These are phyloP conservation scores for Phyllostachys edulis DNA, from an alignment of 176 grass and related monocot genomes.

Conservation along the genomic window DNA sequence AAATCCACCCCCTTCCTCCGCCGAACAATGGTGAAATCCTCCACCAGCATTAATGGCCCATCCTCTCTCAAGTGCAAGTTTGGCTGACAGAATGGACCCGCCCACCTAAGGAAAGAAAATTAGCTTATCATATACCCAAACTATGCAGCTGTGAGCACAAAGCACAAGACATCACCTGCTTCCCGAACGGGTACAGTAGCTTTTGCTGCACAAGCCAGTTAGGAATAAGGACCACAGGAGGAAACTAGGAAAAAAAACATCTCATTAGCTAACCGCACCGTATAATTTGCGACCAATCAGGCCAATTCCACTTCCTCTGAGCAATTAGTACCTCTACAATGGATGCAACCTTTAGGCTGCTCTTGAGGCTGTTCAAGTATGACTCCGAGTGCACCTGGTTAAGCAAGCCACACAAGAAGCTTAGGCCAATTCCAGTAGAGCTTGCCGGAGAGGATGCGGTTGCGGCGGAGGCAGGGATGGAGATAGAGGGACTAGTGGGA, in stretches of 20 bases:
- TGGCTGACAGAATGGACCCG: slow-evolving; percentile 76
- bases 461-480: slow-evolving; percentile 23
- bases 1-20: slow-evolving; percentile 78
- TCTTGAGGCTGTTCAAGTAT: slow-evolving; percentile 69
- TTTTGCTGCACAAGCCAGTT: slow-evolving; percentile 74
- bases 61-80: slow-evolving; percentile 81
- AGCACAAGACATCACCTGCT: slow-evolving; percentile 56
- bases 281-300: background rate
- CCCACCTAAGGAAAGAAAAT: slow-evolving; percentile 49
- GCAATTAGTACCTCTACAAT: slow-evolving; percentile 72
- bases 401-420: background rate
- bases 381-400: slow-evolving; percentile 73
- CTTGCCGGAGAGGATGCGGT: slow-evolving; percentile 87
- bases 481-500: too few species aligned
- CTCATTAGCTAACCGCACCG: background rate
- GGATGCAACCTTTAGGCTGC: slow-evolving; percentile 69
- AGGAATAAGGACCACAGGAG: slow-evolving; percentile 67
- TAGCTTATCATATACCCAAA: background rate
- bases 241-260: slow-evolving; percentile 46
- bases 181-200: slow-evolving; percentile 73
- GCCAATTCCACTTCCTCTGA: background rate
- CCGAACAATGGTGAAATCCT: slow-evolving; percentile 94
- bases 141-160: background rate
- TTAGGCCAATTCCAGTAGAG: slow-evolving; percentile 46
- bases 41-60: slow-evolving; percentile 92